phyloP scores from a whole-genome alignment of 176 grass and related monocot genomes.

The Echinochloa phyllopogon region DNA sequence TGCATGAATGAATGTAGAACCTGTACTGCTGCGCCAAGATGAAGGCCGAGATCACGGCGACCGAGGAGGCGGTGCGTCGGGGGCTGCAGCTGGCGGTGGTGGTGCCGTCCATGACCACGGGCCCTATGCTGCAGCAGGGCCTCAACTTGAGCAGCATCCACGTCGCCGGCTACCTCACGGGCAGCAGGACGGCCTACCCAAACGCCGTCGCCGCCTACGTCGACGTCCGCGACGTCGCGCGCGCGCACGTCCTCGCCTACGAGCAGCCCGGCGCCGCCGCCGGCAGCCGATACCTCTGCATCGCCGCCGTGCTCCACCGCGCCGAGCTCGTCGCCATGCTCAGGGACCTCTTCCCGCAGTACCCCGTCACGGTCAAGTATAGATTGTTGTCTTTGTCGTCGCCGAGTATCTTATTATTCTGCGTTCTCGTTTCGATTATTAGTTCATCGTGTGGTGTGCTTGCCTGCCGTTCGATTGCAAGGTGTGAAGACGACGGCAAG shows the following conservation, averaged over 20 bases:
- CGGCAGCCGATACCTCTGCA: conserved; percentile 50
- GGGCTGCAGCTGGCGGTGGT: conserved; percentile 47
- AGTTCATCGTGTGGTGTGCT: too few relatives aligned
- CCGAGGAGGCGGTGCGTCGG: conserved; percentile 31
- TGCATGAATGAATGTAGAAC: too few relatives aligned
- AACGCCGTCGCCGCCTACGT: conserved; percentile 52
- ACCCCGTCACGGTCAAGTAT: conserved; percentile 33
- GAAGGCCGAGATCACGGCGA: conserved; percentile 47
- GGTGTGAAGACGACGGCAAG: conserved; percentile 43
- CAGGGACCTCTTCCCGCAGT: conserved; percentile 34
- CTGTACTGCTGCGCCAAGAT: conserved; percentile 56
- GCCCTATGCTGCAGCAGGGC: conserved; percentile 34
- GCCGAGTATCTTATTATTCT: too few relatives aligned
- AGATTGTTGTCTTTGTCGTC: too few relatives aligned
- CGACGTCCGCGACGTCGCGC: too few relatives aligned
- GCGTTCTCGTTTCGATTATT: too few relatives aligned
- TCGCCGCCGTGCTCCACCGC: conserved; percentile 49
- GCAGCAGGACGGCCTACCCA: conserved; percentile 20
- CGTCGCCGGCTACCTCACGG: conserved; percentile 43
- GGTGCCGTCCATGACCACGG: conserved; percentile 38
- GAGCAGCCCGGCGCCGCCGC: conserved; percentile 17
- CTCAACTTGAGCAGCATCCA: conserved; percentile 45
- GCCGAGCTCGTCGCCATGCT: conserved; percentile 14
- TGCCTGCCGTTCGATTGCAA: too few relatives aligned
- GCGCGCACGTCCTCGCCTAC: conserved; percentile 48